phyloP scores from a whole-genome alignment of 1,139 yeast species.

The Sugiyamaella neomexicana region DNA sequence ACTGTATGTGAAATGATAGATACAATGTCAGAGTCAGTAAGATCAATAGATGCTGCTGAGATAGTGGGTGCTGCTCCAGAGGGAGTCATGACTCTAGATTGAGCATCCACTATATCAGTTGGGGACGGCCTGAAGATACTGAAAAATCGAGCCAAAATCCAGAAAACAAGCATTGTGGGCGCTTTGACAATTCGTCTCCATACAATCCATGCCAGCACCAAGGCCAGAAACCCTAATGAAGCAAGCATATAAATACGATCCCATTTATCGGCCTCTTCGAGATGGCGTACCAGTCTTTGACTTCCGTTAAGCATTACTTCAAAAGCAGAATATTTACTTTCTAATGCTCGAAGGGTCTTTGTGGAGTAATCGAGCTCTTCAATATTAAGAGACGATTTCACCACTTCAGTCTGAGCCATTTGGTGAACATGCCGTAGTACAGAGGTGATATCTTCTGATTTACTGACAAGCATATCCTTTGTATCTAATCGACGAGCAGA shows the following conservation, averaged over 20 bases:
- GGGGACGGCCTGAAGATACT: constrained; percentile 40
- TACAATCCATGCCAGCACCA: constrained; percentile 61
- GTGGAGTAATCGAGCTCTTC: constrained; percentile 63
- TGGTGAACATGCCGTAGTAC: constrained; percentile 56
- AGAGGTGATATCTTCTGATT: constrained; percentile 55
- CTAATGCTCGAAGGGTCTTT: constrained; percentile 50
- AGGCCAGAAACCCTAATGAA: constrained; percentile 56
- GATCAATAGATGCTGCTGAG: not conserved
- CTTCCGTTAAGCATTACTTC: constrained; percentile 57
- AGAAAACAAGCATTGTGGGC: constrained; percentile 57
- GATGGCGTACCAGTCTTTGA: constrained; percentile 56
- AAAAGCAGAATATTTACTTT: constrained; percentile 54
- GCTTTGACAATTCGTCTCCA: constrained; percentile 59
- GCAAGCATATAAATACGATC: constrained; percentile 62
- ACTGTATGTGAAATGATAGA: too few relatives aligned
- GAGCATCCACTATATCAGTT: constrained; percentile 1
- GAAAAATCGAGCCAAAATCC: constrained; percentile 55
- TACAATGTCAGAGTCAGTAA: too few relatives aligned
- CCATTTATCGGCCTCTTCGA: constrained; percentile 65
- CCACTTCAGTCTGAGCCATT: constrained; percentile 48
- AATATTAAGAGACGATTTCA: constrained; percentile 61
- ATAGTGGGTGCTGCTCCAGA: not conserved
- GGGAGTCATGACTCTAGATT: constrained; percentile 7
- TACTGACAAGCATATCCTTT: constrained; percentile 46
- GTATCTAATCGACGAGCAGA: constrained; percentile 22